Evolutionary conservation across 192 early-diverging fungal species (phyloP).

Genomic region (Linnemannia schmuckeri): DNA sequence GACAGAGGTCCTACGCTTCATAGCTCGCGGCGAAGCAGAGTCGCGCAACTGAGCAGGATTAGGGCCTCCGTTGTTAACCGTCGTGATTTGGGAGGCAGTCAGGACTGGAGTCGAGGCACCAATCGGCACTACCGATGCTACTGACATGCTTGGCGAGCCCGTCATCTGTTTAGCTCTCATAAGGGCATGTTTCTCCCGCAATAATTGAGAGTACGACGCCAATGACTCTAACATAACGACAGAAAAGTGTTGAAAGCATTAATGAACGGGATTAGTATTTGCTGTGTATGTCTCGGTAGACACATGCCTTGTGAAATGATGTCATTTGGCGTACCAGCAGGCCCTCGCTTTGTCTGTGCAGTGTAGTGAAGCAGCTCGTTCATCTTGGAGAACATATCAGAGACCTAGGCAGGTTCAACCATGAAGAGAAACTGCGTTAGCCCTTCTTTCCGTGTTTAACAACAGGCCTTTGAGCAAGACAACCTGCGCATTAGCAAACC

Average conservation of each 20-base stretch:
- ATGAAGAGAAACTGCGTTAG: not conserved
- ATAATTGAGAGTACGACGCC: conserved; percentile 19
- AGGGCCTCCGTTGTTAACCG: not conserved
- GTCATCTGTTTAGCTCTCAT: conserved; percentile 13
- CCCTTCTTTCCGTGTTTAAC: not conserved
- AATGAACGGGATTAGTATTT: not conserved
- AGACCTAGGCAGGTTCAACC: conserved; percentile 3
- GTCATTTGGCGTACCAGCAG: conserved; percentile 10
- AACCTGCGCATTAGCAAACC: not conserved
- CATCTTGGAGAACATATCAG: conserved; percentile 43
- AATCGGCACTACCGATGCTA: not conserved
- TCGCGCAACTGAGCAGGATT: conserved; percentile 12
- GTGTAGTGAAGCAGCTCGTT: conserved; percentile 30
- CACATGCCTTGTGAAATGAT: not conserved
- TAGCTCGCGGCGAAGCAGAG: conserved; percentile 34
- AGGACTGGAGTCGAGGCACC: not conserved
- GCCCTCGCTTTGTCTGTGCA: conserved; percentile 22
- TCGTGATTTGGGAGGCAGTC: not conserved
- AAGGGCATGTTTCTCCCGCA: conserved; percentile 11
- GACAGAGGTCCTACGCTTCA: conserved; percentile 44
- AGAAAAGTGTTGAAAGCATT: not conserved
- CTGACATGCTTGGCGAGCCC: not conserved
- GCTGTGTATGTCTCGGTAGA: not conserved
- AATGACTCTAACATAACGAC: conserved; percentile 15
- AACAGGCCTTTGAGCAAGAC: not conserved